phyloP scores from a whole-genome alignment of 208 protist species.

The Trypanosoma scelopori region DNA sequence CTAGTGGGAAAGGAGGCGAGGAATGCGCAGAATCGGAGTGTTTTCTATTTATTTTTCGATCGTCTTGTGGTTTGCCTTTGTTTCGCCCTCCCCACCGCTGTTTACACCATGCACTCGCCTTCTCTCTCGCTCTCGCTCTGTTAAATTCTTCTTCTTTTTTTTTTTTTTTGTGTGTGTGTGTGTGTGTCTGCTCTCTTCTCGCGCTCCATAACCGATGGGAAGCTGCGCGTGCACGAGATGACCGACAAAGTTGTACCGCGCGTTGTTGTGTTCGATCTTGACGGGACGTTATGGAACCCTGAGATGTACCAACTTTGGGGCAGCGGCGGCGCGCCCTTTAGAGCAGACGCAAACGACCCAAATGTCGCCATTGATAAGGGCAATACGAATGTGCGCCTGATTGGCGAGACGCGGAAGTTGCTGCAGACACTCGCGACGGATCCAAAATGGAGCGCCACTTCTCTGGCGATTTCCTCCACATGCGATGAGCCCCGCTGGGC shows the following conservation, averaged over 20 bases:
- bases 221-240: slow-evolving; percentile 8
- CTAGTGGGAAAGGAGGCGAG: background rate
- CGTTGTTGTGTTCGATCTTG: slow-evolving; percentile 90
- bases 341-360: slow-evolving; percentile 32
- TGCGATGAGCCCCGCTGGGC: slow-evolving; percentile 89
- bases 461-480: slow-evolving; percentile 79
- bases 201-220: background rate
- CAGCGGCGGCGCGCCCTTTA: slow-evolving; percentile 76
- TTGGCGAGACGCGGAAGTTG: slow-evolving; percentile 76
- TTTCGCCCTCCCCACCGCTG: no score
- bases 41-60: slow-evolving; percentile 13
- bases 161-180: slow-evolving; percentile 4
- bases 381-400: slow-evolving; percentile 59
- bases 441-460: slow-evolving; percentile 51
- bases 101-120: no score
- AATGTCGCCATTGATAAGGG: slow-evolving; percentile 57
- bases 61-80: background rate
- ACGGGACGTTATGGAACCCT: slow-evolving; percentile 87
- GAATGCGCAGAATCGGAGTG: no score
- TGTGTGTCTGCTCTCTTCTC: background rate
- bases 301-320: slow-evolving; percentile 91
- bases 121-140: no score
- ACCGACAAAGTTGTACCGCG: slow-evolving; percentile 39
- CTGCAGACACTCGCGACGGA: slow-evolving; percentile 54
- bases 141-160: slow-evolving; percentile 16